A percentile compares a stretch with the other conserved stretches of the same genome.
phyloP scores from a whole-genome alignment of 768 basidiomycete genomes.

The Strobilomyces echinocephalus region DNA sequence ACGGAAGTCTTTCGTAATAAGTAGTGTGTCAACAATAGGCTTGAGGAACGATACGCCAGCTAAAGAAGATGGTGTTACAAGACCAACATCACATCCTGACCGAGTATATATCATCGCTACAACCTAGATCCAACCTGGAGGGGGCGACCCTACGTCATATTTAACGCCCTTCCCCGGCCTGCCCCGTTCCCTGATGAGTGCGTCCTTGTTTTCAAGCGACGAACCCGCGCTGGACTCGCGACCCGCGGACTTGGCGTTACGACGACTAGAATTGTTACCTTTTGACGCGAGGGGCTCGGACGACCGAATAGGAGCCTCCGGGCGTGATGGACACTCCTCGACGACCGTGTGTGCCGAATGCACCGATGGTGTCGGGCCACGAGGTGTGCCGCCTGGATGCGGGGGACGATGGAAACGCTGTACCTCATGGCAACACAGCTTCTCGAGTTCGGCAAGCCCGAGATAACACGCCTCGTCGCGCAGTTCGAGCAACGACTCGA shows the following conservation, averaged over 20 bases:
- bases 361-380: constrained; percentile 49
- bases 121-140: constrained; percentile 48
- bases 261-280: not conserved
- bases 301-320: constrained; percentile 3
- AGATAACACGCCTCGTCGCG: constrained; percentile 77
- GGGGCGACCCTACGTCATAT: constrained; percentile 17
- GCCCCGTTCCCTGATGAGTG: constrained; percentile 12
- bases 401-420: constrained; percentile 43
- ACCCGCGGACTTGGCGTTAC: not conserved
- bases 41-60: not conserved
- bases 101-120: not conserved
- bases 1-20: constrained; percentile 8
- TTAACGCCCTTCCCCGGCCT: constrained; percentile 3
- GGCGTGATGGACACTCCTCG: constrained; percentile 42
- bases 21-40: not conserved
- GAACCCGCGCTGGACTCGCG: constrained; percentile 8
- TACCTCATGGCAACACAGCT: constrained; percentile 66
- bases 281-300: constrained; percentile 8
- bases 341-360: constrained; percentile 58
- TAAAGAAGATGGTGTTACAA: not conserved
- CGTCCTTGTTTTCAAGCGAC: constrained; percentile 12
- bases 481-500: constrained; percentile 68
- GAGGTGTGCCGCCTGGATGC: constrained; percentile 30
- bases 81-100: not conserved
- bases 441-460: constrained; percentile 59